Base-by-base conservation (phyloP, 306 rosid genomes). In the Pyrus pyrifolia region DNA sequence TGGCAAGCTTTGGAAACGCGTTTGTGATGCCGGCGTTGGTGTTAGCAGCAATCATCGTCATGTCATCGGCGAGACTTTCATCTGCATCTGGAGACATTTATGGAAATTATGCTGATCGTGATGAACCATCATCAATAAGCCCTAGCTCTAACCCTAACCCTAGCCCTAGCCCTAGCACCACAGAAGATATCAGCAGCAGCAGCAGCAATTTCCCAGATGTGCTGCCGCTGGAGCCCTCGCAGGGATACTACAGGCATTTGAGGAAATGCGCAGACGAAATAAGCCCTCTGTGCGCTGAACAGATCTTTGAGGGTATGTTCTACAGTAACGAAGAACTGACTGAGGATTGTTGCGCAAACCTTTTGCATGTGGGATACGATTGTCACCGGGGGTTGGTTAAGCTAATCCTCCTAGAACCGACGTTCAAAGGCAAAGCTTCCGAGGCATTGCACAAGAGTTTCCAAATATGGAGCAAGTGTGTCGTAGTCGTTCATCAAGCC, bases 381-480 rank as follows among this genome's bases (percentile, higher is more conserved):
- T 63, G 67, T 45, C 79, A 76, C n/a, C 4, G 4, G 25, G 72
- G 27, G 1, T 49, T 76, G 53, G 67, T 76, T 21, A 74, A 63
- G 1, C 6, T 45, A 4, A 9, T 64, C 18, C 70, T 74, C 3
- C 3, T 31, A n/a, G 15, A 17, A 6, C 58, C 67, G 11, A 42
- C 11, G 67, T 33, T 53, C 17, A 67, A 76, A 44, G n/a, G n/a
- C 7, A 53, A 15, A 53, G 45, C 53, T 12, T 67, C 68, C 0
- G 11, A 35, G 40, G 66, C 44, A 38, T 68, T 67, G 55, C 8
- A n/a, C 4, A 76, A 12, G 58, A 40, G 74, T 58, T 14, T 8
- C 8, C 66, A 53, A 42, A 55, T 76, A 11, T 76, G 80, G 74
- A 67, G 57, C 45, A 44, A 57, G 6, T 76, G 79, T 67, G 72